Base-by-base conservation (phyloP, 176 grass and related monocot species). In the Triticum dicoccoides region DNA sequence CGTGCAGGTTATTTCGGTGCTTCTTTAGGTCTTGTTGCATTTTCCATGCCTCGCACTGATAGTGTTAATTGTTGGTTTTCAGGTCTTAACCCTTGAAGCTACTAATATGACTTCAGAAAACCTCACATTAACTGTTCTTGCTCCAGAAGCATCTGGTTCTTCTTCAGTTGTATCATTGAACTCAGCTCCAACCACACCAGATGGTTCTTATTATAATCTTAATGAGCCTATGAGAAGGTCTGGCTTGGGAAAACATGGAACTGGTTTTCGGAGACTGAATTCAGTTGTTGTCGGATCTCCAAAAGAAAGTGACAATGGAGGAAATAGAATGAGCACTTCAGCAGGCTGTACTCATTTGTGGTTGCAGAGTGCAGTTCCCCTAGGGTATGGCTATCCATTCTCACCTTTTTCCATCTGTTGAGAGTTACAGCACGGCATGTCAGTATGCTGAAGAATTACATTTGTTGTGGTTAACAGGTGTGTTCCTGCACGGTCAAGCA, bases 71-170 rank as follows among this genome's bases (percentile, higher is more conserved):
- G 29, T 73, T 82, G 42, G 69, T n/a, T 85, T 89, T 74, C 92
- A 99, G 97, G 94, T 99, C 69, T 90, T 99, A 89, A 99, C 97
- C 23, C 92, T 99, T 14, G 91, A 94, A 91, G 97, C 97, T 86
- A 94, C 97, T 64, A 99, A 99, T 92, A 88, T 96, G 82, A 93
- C 97, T 61, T 83, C 84, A 14, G 92, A 99, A 87, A 95, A 96
- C 70, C 97, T 99, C 88, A 99, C 92, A 35, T 82, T 99, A 90
- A 96, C 92, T 59, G 97, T 99, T 76, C 92, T 99, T 61, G 92
- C 94, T 88, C 90, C 94, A 83, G 97, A 99, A 88, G 69, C 89
- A 65, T 96, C 92, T 82, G 83, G 85, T 79, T 94, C 94, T 82
- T 97, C 94, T 85, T 96, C 93, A 23, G 91, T 96, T 77, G 80